Evolutionary conservation across 805 yeast species (phyloP), one percentile per base, ranked within the genome.

Genomic region (Kuraishia hungarica): DNA sequence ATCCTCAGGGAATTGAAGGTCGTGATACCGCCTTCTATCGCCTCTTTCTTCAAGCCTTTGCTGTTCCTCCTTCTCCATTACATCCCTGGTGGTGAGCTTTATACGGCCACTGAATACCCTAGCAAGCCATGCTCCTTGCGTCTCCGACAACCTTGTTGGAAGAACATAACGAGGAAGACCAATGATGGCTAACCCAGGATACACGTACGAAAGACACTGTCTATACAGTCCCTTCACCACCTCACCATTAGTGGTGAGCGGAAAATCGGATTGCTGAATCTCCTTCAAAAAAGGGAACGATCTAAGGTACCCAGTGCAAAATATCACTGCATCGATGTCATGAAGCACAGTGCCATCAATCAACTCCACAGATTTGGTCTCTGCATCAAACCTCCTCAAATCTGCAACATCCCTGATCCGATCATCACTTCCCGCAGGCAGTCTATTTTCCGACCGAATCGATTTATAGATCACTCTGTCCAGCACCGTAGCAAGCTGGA

Each of bases 221-320:
- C 79, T 77, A 74, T 83, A 87, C 11, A 84, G 61, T 21, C 81
- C 78, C 52, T 75, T 74, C 10, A 82, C 74, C 39, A 79, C 73
- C 15, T 62, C 64, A 1, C 86, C 85, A 53, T 71, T 66, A 1
- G 83, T 73, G 29, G 78, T 69, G 26, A 78, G 55, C 2, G 75
- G 77, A 52, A 59, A 55, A 0, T 56, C 59, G 15, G 63, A 58
- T 11, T 57, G 51, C 55, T 62, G 62, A 19, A 67, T 54, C 10
- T 61, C 56, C 21, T 74, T 69, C 53, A 87, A 66, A 60, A 77
- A 84, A 10, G 93, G 91, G 55, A 77, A 75, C 21, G 82, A 78
- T 60, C 81, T 81, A 52, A 80, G 71, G 66, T 84, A 87, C 0
- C 94, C 94, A 0, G 94, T 87, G 17, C 86, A 86, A 64, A 83